Evolutionary conservation across 768 basidiomycete species (phyloP).

Genomic region (Pleurotus salmoneostramineus): DNA sequence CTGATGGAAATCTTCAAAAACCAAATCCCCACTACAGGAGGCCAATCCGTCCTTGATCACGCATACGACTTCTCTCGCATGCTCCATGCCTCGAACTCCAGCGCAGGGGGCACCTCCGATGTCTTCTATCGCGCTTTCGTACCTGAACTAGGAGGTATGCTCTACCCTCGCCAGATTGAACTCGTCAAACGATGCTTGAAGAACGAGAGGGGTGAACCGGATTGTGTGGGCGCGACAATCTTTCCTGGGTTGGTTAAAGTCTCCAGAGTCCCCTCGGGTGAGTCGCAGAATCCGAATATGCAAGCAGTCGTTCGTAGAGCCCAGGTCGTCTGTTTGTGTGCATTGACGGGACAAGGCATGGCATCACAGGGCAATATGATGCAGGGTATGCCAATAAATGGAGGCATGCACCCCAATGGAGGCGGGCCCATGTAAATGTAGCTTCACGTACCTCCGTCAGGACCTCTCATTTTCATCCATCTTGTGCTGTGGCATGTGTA

Average conservation of each 20-base stretch:
- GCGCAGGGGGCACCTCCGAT: conserved; percentile 42
- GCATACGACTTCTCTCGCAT: conserved; percentile 83
- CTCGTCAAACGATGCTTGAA: conserved; percentile 78
- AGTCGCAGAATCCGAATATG: conserved; percentile 38
- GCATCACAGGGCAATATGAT: conserved; percentile 11
- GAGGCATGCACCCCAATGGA: not conserved
- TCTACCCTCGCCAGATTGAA: conserved; percentile 80
- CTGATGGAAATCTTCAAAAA: conserved; percentile 51
- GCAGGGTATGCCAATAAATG: not conserved
- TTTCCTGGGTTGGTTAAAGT: conserved; percentile 90
- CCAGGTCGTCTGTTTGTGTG: conserved; percentile 86
- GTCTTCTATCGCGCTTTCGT: conserved; percentile 87
- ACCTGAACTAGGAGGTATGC: conserved; percentile 70
- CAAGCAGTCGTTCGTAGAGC: conserved; percentile 80
- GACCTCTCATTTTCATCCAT: conserved; percentile 7
- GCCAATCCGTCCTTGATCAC: conserved; percentile 60
- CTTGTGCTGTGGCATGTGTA: conserved; percentile 18
- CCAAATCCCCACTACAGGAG: conserved; percentile 38
- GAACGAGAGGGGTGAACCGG: conserved; percentile 69
- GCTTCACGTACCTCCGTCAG: not conserved
- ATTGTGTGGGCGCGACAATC: conserved; percentile 75
- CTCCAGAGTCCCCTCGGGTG: conserved; percentile 37
- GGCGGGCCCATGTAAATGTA: not conserved
- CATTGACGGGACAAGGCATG: conserved; percentile 39
- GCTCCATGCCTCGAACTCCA: conserved; percentile 69